A percentile compares a stretch with the other conserved stretches of the same genome.
Evolutionary conservation across 768 basidiomycete species (phyloP).

Genomic region (Phanerochaete sordida): DNA sequence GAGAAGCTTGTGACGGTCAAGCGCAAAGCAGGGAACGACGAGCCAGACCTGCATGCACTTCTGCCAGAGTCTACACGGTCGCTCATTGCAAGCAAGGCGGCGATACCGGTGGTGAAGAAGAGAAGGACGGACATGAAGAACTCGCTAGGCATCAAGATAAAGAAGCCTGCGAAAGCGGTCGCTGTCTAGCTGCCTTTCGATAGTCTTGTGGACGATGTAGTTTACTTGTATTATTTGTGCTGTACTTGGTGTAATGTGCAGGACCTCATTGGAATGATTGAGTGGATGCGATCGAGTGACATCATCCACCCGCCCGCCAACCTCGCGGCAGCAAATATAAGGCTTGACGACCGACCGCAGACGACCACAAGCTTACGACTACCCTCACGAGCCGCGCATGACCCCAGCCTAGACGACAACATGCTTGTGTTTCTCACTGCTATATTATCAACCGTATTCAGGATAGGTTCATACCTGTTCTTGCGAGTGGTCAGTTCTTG

Average conservation of each 20-base stretch:
- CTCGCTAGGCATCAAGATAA: constrained; percentile 71
- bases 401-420: neutral
- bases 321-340: constrained; percentile 2
- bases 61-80: constrained; percentile 62
- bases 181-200: neutral
- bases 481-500: constrained; percentile 42
- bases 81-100: constrained; percentile 48
- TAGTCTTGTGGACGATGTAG: neutral
- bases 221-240: constrained; percentile 4
- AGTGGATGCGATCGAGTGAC: neutral
- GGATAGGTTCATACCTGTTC: constrained; percentile 44
- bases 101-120: constrained; percentile 49
- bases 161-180: constrained; percentile 26
- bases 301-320: neutral
- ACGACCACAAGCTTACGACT: neutral
- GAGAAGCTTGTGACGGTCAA: constrained; percentile 64
- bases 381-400: constrained; percentile 5
- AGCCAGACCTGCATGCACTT: constrained; percentile 67
- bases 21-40: constrained; percentile 77
- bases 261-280: neutral
- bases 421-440: constrained; percentile 18
- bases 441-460: constrained; percentile 34
- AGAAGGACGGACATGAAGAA: constrained; percentile 60
- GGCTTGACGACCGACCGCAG: neutral
- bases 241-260: neutral